These are phyloP conservation scores for Amanita exitialis DNA, from an alignment of 768 basidiomycete genomes.

Conservation along the genomic window DNA sequence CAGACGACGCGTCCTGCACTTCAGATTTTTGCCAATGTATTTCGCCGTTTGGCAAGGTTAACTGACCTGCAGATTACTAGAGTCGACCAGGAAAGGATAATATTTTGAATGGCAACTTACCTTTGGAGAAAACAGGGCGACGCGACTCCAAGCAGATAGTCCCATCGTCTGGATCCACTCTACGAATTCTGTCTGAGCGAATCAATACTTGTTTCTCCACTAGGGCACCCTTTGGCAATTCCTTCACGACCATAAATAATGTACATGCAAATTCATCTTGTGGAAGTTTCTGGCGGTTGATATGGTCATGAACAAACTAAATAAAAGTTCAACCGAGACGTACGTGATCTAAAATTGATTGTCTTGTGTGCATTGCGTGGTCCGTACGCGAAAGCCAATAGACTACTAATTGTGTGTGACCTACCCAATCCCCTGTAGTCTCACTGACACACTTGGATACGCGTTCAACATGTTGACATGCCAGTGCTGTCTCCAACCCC, in stretches of 20 bases:
- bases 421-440: conserved; percentile 48
- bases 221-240: conserved; percentile 61
- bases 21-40: conserved; percentile 41
- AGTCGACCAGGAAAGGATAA: not conserved
- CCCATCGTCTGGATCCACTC: conserved; percentile 37
- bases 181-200: conserved; percentile 53
- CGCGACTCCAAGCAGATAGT: not conserved
- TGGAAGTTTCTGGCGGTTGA: conserved; percentile 6
- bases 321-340: not conserved
- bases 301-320: not conserved
- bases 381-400: conserved; percentile 54
- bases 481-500: conserved; percentile 58
- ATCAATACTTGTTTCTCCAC: conserved; percentile 70
- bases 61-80: not conserved
- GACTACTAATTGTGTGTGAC: conserved; percentile 52
- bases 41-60: not conserved
- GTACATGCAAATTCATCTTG: conserved; percentile 22
- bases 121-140: not conserved
- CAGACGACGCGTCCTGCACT: conserved; percentile 28
- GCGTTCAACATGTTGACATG: conserved; percentile 71
- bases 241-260: conserved; percentile 51
- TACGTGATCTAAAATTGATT: conserved; percentile 17
- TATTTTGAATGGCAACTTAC: not conserved
- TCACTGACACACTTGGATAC: conserved; percentile 51
- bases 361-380: conserved; percentile 30